Percentiles rank a stretch among this genome's conserved stretches.
phyloP scores from a whole-genome alignment of 441 rosid genomes.

The Cnidoscolus chayamansa region DNA sequence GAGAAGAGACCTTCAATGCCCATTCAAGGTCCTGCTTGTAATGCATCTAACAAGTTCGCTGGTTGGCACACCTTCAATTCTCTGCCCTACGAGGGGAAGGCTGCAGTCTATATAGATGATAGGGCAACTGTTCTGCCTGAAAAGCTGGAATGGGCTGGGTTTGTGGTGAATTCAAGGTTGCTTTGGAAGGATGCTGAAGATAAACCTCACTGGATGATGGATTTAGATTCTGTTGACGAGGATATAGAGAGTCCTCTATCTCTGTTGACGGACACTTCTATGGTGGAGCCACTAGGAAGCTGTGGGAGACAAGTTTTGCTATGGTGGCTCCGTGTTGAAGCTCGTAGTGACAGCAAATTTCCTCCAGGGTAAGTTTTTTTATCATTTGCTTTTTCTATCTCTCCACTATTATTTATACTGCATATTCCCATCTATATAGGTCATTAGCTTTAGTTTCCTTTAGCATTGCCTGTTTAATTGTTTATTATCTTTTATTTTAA shows the following conservation, averaged over 20 bases:
- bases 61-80: constrained; percentile 93
- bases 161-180: constrained; percentile 82
- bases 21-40: constrained; percentile 95
- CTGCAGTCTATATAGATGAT: constrained; percentile 73
- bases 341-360: constrained; percentile 94
- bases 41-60: constrained; percentile 53
- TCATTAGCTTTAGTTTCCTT: neutral
- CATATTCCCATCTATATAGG: neutral
- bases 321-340: constrained; percentile 99
- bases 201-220: constrained; percentile 80
- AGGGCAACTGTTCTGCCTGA: constrained; percentile 77
- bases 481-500: neutral
- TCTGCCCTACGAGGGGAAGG: constrained; percentile 55
- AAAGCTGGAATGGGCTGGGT: constrained; percentile 95
- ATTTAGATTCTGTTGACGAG: constrained; percentile 50
- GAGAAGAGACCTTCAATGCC: constrained; percentile 52
- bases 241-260: constrained; percentile 70
- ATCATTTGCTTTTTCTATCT: constrained; percentile 12
- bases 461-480: constrained; percentile 13
- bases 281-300: constrained; percentile 92
- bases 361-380: constrained; percentile 74
- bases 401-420: neutral
- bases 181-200: constrained; percentile 72
- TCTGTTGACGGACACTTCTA: constrained; percentile 58
- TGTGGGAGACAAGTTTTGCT: constrained; percentile 88